These are phyloP conservation scores for Hygrophila difformis DNA, from an alignment of 257 asterid genomes.

Conservation along the genomic window DNA sequence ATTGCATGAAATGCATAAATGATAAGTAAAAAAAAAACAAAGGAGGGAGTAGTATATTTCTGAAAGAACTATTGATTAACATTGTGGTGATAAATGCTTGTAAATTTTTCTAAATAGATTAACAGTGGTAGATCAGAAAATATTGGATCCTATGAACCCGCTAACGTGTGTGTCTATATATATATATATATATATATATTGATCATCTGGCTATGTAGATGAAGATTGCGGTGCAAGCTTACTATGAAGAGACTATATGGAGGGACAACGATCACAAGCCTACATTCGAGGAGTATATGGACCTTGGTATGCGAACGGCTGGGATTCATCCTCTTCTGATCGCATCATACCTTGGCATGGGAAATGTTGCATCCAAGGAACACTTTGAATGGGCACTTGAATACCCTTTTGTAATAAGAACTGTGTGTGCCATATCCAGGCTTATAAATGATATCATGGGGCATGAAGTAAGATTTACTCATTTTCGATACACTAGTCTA, in stretches of 20 bases:
- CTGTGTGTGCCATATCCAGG: slow-evolving; percentile 18
- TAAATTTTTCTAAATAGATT: no score
- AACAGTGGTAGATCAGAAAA: no score
- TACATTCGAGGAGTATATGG: slow-evolving; percentile 22
- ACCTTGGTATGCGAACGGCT: slow-evolving; percentile 13
- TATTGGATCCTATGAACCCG: slow-evolving; percentile 9
- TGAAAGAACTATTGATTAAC: no score
- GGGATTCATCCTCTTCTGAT: slow-evolving; percentile 15
- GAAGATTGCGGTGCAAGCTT: slow-evolving; percentile 23
- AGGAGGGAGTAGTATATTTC: no score
- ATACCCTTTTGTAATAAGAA: slow-evolving; percentile 17
- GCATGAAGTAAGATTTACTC: slow-evolving; percentile 25
- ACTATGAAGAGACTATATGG: slow-evolving; percentile 21
- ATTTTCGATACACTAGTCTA: no score
- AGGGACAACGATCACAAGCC: slow-evolving; percentile 22
- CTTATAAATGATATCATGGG: slow-evolving; percentile 16
- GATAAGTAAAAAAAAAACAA: no score
- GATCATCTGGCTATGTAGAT: no score
- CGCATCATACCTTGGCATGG: slow-evolving; percentile 22
- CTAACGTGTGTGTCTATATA: no score
- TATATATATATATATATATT: no score
- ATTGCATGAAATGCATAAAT: no score
- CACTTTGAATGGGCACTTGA: slow-evolving; percentile 20
- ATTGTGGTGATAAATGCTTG: no score
- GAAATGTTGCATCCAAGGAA: slow-evolving; percentile 11